Base-by-base conservation (phyloP, 2,329 filamentous ascomycete genomes). In the Colletotrichum australisinense region DNA sequence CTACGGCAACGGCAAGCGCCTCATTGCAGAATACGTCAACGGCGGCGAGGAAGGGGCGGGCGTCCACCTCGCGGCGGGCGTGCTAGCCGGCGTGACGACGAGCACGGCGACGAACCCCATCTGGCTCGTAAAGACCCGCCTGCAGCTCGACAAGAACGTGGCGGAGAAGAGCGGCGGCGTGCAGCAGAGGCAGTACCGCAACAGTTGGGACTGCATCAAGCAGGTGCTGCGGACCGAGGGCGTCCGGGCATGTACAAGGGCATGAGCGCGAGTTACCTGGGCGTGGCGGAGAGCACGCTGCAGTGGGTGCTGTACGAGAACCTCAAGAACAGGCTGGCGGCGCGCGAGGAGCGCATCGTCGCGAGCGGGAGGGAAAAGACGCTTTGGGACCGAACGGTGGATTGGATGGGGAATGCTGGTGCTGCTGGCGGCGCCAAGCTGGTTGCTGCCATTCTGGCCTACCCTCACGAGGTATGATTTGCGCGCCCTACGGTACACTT, bases 241-340 rank as follows among this genome's bases (percentile, higher is more conserved):
- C 1, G 84, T 97, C 58, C 86, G 89, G 95, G 95, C 2, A 86
- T 98, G 72, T 98, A 98, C 84, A 94, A 95, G 79, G 95, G 95
- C 63, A 89, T 98, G 84, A 97, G 93, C 76, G 95, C 95, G 42
- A 97, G 94, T 79, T 98, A 98, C 80, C 87, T 98, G 0, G 95
- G 96, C 28, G 95, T 97, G 24, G 93, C 93, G 2, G 96, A 98
- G 86, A 95, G 93, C 76, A 97, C 95, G 5, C 83, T 98, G 78
- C 95, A 98, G 82, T 98, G 95, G 95, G 92, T 97, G 79, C 85
- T 98, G 78, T 98, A 98, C 83, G 95, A 98, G 85, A 93, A 95
- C 82, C 92, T 97, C 87, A 98, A 98, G 88, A 86, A 89, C 28
- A 87, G 87, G n/a, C 85, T 98, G 42, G 90, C 89, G 58, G 84